Conservation (phyloP, 164 flowering plant genomes). For the Piper longum region DNA sequence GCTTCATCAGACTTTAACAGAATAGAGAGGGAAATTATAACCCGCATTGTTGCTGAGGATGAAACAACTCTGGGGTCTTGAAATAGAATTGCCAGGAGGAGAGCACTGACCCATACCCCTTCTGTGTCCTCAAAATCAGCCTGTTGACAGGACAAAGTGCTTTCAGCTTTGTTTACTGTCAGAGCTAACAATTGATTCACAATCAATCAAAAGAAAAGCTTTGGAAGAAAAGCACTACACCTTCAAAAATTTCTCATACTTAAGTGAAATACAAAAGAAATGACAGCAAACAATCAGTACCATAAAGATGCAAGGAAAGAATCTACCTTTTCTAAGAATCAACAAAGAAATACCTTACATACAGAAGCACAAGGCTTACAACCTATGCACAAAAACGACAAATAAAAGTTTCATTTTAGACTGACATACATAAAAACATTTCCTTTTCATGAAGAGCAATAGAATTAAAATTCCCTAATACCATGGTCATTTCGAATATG, state of each 20-base stretch:
- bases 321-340: too few species aligned
- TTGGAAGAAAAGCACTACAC: not conserved
- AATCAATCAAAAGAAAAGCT: not conserved
- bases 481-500: too few species aligned
- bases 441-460: too few species aligned
- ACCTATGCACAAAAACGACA: too few species aligned
- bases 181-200: not conserved
- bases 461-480: too few species aligned
- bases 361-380: too few species aligned
- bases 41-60: slow-evolving; percentile 44
- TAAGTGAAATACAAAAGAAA: too few species aligned
- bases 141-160: slow-evolving; percentile 19
- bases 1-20: slow-evolving; percentile 61
- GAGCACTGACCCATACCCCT: slow-evolving; percentile 65
- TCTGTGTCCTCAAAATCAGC: slow-evolving; percentile 63
- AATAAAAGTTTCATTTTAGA: too few species aligned
- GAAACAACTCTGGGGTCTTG: slow-evolving; percentile 46
- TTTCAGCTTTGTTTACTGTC: not conserved
- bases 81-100: slow-evolving; percentile 62
- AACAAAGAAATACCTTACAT: too few species aligned
- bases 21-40: slow-evolving; percentile 58
- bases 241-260: not conserved
- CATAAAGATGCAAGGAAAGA: too few species aligned
- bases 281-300: too few species aligned
- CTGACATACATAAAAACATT: too few species aligned